phyloP scores from a whole-genome alignment of 345 rosid genomes.

The Ceriops tagal region DNA sequence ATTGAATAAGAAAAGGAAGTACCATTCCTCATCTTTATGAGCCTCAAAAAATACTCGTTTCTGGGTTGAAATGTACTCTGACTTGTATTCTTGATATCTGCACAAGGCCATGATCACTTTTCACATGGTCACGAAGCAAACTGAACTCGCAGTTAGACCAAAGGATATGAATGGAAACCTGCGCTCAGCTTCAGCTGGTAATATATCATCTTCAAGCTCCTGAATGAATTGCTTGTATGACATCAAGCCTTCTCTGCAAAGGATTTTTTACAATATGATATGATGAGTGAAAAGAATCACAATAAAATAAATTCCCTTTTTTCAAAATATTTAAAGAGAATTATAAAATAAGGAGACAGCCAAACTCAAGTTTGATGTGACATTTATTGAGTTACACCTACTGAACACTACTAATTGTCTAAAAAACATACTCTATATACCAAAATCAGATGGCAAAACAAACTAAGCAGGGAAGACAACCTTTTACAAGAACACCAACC shows the following conservation, averaged over 20 bases:
- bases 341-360: too few species aligned
- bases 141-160: not conserved
- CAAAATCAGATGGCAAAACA: not conserved
- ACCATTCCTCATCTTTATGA: conserved; percentile 75
- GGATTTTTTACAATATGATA: conserved; percentile 11
- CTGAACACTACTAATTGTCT: too few species aligned
- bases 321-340: not conserved
- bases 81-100: conserved; percentile 95
- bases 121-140: not conserved
- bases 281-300: not conserved
- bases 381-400: too few species aligned
- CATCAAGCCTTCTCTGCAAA: conserved; percentile 95
- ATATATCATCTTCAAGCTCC: conserved; percentile 97
- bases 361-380: too few species aligned
- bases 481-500: not conserved
- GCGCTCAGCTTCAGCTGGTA: conserved; percentile 97
- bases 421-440: not conserved
- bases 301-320: not conserved
- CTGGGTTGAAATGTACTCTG: conserved; percentile 90
- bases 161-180: conserved; percentile 45
- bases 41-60: conserved; percentile 75
- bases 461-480: not conserved
- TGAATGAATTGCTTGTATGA: conserved; percentile 99
- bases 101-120: conserved; percentile 20
- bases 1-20: conserved; percentile 19